These are phyloP conservation scores for Cutaneotrichosporon cavernicola DNA, from an alignment of 1,284 basidiomycete genomes.

Conservation along the genomic window DNA sequence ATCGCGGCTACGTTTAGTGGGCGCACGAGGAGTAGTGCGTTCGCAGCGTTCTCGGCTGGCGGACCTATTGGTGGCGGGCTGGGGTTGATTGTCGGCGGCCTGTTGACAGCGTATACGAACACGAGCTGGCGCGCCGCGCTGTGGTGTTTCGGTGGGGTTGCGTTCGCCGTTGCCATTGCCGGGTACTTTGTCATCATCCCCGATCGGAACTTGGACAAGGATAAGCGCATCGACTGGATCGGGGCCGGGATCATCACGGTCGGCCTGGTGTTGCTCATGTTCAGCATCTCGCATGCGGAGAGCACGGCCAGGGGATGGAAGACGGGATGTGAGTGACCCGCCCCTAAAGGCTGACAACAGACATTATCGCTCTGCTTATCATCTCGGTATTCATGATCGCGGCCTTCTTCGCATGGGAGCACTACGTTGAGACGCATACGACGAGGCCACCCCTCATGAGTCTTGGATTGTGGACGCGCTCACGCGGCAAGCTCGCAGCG, in stretches of 20 bases:
- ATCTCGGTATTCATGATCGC: conserved; percentile 62
- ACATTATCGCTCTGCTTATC: conserved; percentile 61
- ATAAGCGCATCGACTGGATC: conserved; percentile 74
- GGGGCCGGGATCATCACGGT: conserved; percentile 71
- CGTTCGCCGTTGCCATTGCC: conserved; percentile 57
- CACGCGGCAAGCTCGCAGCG: conserved; percentile 64
- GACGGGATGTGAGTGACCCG: conserved; percentile 63
- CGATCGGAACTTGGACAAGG: conserved; percentile 52
- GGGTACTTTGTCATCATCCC: conserved; percentile 61
- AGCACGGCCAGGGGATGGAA: conserved; percentile 69
- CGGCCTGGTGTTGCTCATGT: conserved; percentile 74
- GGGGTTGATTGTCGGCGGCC: conserved; percentile 67
- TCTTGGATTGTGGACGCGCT: conserved; percentile 66
- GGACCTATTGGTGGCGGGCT: conserved; percentile 74
- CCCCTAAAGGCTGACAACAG: conserved; percentile 21
- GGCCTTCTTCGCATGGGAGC: conserved; percentile 69
- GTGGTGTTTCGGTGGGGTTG: conserved; percentile 61
- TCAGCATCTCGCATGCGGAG: conserved; percentile 72
- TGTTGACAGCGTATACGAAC: conserved; percentile 65
- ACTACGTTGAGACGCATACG: conserved; percentile 57
- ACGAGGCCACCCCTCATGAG: conserved; percentile 66
- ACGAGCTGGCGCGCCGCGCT: conserved; percentile 64
- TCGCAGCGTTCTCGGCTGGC: conserved; percentile 70
- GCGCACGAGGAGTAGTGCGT: conserved; percentile 66
- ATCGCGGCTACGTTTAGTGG: conserved; percentile 71